Percentiles rank a stretch among this genome's conserved stretches.
Conservation (phyloP, 164 flowering plant species). For the Berberis thunbergii region DNA sequence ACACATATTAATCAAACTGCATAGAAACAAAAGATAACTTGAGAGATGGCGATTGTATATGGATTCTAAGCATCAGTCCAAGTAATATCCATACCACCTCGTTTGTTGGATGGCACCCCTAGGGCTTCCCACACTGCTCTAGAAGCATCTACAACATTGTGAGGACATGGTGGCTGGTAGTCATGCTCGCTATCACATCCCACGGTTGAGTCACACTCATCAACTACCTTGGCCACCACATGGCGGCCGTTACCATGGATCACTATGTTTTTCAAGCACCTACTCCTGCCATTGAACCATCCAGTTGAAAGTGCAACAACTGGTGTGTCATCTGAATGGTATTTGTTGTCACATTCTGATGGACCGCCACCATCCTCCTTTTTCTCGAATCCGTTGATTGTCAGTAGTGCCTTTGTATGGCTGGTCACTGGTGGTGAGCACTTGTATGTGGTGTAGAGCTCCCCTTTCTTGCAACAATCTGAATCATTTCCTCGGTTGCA, state of each 20-base stretch:
- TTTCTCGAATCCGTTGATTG: too few species aligned
- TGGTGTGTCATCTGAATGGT: too few species aligned
- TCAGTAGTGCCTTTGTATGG: too few species aligned
- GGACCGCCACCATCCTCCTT: too few species aligned
- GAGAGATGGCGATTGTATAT: too few species aligned
- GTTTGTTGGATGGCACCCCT: constrained; percentile 7
- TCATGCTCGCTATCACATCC: constrained; percentile 11
- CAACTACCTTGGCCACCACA: constrained; percentile 24
- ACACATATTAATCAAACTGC: too few species aligned
- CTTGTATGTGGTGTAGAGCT: too few species aligned
- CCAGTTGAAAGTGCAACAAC: constrained; percentile 9
- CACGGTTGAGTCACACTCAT: constrained; percentile 26
- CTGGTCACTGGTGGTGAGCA: too few species aligned
- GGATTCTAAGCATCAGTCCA: constrained; percentile 21
- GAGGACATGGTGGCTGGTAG: constrained; percentile 16
- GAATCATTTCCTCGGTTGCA: too few species aligned
- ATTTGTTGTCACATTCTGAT: too few species aligned
- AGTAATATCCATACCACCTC: constrained; percentile 16
- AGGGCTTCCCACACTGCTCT: constrained; percentile 18
- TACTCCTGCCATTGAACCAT: constrained; percentile 4
- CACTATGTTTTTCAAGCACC: constrained; percentile 17
- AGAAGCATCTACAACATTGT: constrained; percentile 22
- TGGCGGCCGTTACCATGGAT: constrained; percentile 18
- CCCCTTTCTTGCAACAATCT: too few species aligned
- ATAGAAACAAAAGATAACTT: too few species aligned